Conservation (phyloP, 208 protist species). For the Trypanosoma melophagium region DNA sequence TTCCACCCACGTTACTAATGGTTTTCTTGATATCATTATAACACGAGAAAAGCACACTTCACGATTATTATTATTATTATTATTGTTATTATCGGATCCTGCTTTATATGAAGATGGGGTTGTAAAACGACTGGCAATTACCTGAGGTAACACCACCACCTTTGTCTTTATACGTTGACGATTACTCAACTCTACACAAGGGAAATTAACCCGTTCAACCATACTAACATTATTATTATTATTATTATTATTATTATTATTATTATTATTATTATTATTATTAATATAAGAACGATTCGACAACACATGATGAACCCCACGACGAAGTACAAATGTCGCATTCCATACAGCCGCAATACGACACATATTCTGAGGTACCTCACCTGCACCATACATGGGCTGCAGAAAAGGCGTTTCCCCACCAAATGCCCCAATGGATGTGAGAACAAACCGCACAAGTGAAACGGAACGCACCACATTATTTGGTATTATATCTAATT, state of each 20-base stretch:
- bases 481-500: slow-evolving; percentile 37
- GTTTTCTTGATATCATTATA: slow-evolving; percentile 40
- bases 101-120: background rate
- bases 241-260: slow-evolving; percentile 3
- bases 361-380: slow-evolving; percentile 88
- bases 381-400: slow-evolving; percentile 73
- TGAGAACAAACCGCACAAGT: slow-evolving; percentile 60
- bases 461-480: slow-evolving; percentile 36
- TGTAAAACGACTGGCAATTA: slow-evolving; percentile 13
- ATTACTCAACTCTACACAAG: slow-evolving; percentile 64
- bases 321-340: slow-evolving; percentile 74
- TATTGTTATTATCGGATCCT: background rate
- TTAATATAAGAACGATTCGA: slow-evolving; percentile 13
- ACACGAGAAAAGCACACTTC: slow-evolving; percentile 48
- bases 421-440: slow-evolving; percentile 77
- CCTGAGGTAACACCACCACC: slow-evolving; percentile 55
- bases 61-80: background rate
- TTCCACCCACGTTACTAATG: slow-evolving; percentile 43
- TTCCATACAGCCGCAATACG: slow-evolving; percentile 84
- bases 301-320: slow-evolving; percentile 48
- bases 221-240: background rate
- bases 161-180: slow-evolving; percentile 66
- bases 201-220: slow-evolving; percentile 2
- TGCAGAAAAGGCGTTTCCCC: slow-evolving; percentile 74
- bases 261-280: background rate